phyloP scores from a whole-genome alignment of 2,329 filamentous ascomycete genomes.

The Pyrenochaeta sp. region DNA sequence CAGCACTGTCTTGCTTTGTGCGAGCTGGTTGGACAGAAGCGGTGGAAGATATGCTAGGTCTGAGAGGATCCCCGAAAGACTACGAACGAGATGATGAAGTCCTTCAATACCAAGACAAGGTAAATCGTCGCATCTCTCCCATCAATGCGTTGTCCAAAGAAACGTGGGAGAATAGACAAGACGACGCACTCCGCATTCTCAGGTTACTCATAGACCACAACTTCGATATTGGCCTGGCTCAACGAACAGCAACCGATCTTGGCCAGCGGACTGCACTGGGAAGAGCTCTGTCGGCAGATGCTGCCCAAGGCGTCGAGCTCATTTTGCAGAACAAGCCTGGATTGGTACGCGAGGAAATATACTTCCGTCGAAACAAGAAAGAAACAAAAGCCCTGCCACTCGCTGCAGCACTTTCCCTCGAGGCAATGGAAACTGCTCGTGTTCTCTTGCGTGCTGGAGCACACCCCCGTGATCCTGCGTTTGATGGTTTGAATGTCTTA shows the following conservation, averaged over 20 bases:
- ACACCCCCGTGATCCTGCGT: conserved; percentile 24
- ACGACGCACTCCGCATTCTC: conserved; percentile 29
- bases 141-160: conserved; percentile 25
- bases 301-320: conserved; percentile 25
- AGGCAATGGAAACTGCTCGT: conserved; percentile 18
- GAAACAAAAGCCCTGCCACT: conserved; percentile 25
- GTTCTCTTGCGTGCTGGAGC: conserved; percentile 23
- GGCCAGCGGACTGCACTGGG: conserved; percentile 20
- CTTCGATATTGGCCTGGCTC: conserved; percentile 17
- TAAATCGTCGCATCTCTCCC: conserved; percentile 20
- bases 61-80: conserved; percentile 14
- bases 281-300: conserved; percentile 23
- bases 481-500: conserved; percentile 24
- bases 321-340: conserved; percentile 18
- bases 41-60: conserved; percentile 22
- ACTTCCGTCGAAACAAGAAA: conserved; percentile 21
- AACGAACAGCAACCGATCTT: conserved; percentile 23
- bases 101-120: conserved; percentile 23
- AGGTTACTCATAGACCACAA: conserved; percentile 18
- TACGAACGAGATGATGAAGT: conserved; percentile 27
- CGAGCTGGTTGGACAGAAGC: conserved; percentile 27
- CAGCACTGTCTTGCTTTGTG: conserved; percentile 20
- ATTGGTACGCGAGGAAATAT: conserved; percentile 22
- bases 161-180: conserved; percentile 25
- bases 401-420: conserved; percentile 16